Percentiles rank a stretch among this genome's conserved stretches.
Evolutionary conservation across 2,329 filamentous ascomycete genomes (phyloP).

Genomic region (Alternaria rosae): DNA sequence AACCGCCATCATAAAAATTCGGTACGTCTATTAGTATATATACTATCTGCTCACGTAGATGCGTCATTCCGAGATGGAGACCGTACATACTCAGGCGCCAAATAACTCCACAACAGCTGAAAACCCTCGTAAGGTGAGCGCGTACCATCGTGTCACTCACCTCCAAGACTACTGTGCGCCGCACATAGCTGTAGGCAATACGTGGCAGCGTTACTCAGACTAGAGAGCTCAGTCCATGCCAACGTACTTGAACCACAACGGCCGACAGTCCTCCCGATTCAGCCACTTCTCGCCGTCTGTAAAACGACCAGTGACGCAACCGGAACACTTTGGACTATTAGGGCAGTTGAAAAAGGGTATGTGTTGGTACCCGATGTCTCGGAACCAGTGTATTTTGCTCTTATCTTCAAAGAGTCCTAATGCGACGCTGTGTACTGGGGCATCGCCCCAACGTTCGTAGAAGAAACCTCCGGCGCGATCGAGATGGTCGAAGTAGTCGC

Average conservation of each 20-base stretch:
- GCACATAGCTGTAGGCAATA: neutral
- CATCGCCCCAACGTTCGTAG: conserved; percentile 98
- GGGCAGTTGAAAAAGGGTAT: conserved; percentile 99
- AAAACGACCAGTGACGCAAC: conserved; percentile 84
- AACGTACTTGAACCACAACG: conserved; percentile 96
- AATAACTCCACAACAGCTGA: neutral
- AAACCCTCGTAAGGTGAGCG: neutral
- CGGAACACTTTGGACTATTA: conserved; percentile 91
- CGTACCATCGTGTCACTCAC: neutral
- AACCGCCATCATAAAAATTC: neutral
- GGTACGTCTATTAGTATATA: conserved; percentile 16
- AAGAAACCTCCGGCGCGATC: conserved; percentile 96
- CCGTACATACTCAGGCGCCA: neutral
- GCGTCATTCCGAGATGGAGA: neutral
- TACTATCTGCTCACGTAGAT: neutral
- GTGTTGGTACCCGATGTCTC: conserved; percentile 97
- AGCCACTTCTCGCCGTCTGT: conserved; percentile 89
- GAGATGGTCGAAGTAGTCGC: conserved; percentile 95
- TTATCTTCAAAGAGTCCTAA: conserved; percentile 91
- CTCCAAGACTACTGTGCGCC: neutral
- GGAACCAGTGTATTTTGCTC: conserved; percentile 96
- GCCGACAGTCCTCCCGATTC: conserved; percentile 89
- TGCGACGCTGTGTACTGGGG: conserved; percentile 93
- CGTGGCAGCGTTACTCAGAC: neutral
- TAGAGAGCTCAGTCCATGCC: conserved; percentile 69